A percentile compares a stretch with the other conserved stretches of the same genome.
phyloP scores from a whole-genome alignment of 495 filamentous ascomycete genomes.

The Staphylotrichum tortipilum region DNA sequence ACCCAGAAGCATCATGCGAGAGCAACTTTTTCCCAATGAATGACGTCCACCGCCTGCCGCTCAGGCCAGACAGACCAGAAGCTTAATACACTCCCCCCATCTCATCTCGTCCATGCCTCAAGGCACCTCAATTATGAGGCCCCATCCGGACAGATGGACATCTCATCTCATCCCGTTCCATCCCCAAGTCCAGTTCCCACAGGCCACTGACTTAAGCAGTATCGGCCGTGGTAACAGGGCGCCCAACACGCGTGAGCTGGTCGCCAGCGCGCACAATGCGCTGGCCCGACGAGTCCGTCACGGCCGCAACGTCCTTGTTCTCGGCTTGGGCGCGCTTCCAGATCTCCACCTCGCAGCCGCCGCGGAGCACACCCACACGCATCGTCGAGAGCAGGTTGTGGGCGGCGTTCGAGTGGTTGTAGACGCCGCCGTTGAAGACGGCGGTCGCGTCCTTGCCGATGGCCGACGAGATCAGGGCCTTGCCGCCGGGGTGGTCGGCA shows the following conservation, averaged over 20 bases:
- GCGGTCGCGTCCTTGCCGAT: conserved; percentile 97
- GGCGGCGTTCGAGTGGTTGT: conserved; percentile 94
- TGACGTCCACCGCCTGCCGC: too few relatives aligned
- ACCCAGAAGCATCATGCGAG: too few relatives aligned
- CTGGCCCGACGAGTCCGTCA: conserved; percentile 74
- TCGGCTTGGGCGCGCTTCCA: conserved; percentile 94
- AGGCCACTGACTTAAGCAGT: conserved; percentile 48
- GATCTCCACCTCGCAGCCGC: conserved; percentile 96
- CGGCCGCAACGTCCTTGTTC: conserved; percentile 71
- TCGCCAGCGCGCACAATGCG: conserved; percentile 82
- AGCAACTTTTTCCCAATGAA: too few relatives aligned
- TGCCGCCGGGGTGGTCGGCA: conserved; percentile 94
- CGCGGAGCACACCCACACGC: conserved; percentile 92
- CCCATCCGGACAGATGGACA: too few relatives aligned
- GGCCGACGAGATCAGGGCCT: conserved; percentile 84
- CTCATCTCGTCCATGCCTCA: too few relatives aligned
- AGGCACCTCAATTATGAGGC: too few relatives aligned
- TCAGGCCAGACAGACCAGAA: too few relatives aligned
- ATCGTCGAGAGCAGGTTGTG: conserved; percentile 96
- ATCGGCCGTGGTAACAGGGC: conserved; percentile 62
- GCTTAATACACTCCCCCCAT: too few relatives aligned
- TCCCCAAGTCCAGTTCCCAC: too few relatives aligned
- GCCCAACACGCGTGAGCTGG: conserved; percentile 76
- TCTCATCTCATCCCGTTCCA: too few relatives aligned
- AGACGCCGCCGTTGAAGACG: conserved; percentile 98